Evolutionary conservation across 2,329 filamentous ascomycete species (phyloP), one percentile per base, ranked within the genome.

Genomic region (Arthrinium puccinioides): DNA sequence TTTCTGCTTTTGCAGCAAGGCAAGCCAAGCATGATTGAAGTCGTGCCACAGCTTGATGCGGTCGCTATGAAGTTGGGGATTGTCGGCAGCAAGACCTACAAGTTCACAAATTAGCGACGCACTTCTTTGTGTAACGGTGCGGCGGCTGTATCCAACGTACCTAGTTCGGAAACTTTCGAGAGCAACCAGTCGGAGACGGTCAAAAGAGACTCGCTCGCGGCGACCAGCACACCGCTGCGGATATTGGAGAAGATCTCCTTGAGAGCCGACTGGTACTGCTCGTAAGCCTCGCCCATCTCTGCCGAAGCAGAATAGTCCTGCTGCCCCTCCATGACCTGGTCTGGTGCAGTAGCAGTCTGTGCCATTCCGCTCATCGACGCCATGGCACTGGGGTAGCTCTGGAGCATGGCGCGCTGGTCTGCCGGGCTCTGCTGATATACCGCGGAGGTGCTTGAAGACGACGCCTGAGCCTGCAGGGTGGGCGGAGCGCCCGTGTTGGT

Each of bases 1-100:
- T 54, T 84, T 87, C 57, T 97, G 89, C 48, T 79, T 84, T 55
- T 92, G 87, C 35, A 89, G 77, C 8, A 92, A 67, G 5, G 82
- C 76, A 27, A 96, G 73, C 90, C 90, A 97, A 41, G 86, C 88
- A 40, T 87, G 74, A 60, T 98, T 97, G 66, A 97, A 95, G 49
- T 95, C 84, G 51, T 84, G 81, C 92, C 92, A 98, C 7, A 97
- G 67, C 54, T 82, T 82, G 47, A 95, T 74, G 38, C 88, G 81
- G 50, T 92, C 82, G 39, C 72, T 65, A 54, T 92, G 79, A 39
- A 87, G 73, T 37, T 71, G 70, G 54, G 84, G 77, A 57, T 95
- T 84, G 64, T 97, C 89, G 53, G 82, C 78, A 47, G 84, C 82
- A 51, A 97, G 78, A 42, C 87, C 88, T 95, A 62, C 45, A 32